Base-by-base conservation (phyloP, 2,329 filamentous ascomycete species). In the Pseudocercospora cruenta region DNA sequence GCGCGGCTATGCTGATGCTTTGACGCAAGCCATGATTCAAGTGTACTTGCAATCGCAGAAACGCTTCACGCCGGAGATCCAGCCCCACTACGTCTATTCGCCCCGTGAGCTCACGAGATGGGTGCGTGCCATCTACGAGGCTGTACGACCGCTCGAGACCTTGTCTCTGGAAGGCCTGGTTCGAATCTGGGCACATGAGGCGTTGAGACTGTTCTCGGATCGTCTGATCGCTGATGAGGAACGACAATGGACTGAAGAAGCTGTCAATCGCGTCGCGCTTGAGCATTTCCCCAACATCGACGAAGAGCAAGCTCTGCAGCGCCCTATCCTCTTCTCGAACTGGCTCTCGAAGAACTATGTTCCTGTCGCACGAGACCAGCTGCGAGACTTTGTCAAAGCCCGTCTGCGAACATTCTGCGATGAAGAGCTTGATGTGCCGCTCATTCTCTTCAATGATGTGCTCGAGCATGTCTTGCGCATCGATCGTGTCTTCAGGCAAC, bases 331-430 rank as follows among this genome's bases (percentile, higher is more conserved):
- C 63, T 99, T 96, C 85, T 99, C 96, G 6, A 99, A 99, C 82
- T 99, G 95, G 95, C 86, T 99, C 5, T 98, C 94, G 12, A 98
- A 97, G 87, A 92, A 99, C 78, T 99, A 99, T 76, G 89, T 98
- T 10, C 95, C 95, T 6, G 95, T 99, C 45, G 93, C 97, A 75
- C 91, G 95, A 71, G 95, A 99, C 77, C 91, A 96, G 75, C 85
- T 99, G 43, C 90, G 96, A 72, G 95, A 98, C 72, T 99, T 98
- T 73, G 95, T 99, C 78, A 98, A 97, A 81, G 95, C 95, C 60
- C 90, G 95, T 76, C 87, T 99, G 67, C 94, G 91, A 83, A 99
- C 95, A 0, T 99, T 99, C 85, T 99, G 95, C 76, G 96, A 99
- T 77, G 95, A 99, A 84, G 96, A 99, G 78, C 94, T 99, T 14